Evolutionary conservation across 169 alveolate species (phyloP).

Genomic region (Plasmodium ovale): DNA sequence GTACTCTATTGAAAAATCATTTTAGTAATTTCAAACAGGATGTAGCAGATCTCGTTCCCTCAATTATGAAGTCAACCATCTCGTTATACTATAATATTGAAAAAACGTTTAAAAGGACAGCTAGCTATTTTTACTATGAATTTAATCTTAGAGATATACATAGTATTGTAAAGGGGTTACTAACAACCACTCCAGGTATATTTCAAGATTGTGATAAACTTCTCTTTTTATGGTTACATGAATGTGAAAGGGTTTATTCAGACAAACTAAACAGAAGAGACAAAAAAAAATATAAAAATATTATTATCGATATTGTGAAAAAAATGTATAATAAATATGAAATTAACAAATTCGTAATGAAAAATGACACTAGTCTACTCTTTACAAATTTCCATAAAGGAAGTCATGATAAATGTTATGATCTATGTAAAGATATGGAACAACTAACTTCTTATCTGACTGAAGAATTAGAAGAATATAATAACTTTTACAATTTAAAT

Average conservation of each 20-base stretch:
- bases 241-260: conserved; percentile 95
- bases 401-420: conserved; percentile 90
- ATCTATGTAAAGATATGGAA: conserved; percentile 90
- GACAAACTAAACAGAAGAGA: conserved; percentile 93
- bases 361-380: conserved; percentile 33
- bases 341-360: conserved; percentile 88
- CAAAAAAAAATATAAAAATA: conserved; percentile 89
- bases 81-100: conserved; percentile 91
- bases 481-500: conserved; percentile 94
- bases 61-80: conserved; percentile 93
- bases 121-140: conserved; percentile 97
- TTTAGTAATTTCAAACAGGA: conserved; percentile 91
- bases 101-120: conserved; percentile 95
- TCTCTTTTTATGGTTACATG: conserved; percentile 95
- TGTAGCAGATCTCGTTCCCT: conserved; percentile 91
- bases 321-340: conserved; percentile 93
- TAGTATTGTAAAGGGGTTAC: conserved; percentile 94
- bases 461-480: conserved; percentile 94
- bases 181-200: conserved; percentile 91
- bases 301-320: conserved; percentile 92
- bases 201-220: conserved; percentile 93
- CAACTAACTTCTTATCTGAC: conserved; percentile 86
- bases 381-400: conserved; percentile 81
- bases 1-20: conserved; percentile 93
- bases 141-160: conserved; percentile 95